Evolutionary conservation across 2,329 filamentous ascomycete species (phyloP).

Genomic region (Elsinoe arachidis): DNA sequence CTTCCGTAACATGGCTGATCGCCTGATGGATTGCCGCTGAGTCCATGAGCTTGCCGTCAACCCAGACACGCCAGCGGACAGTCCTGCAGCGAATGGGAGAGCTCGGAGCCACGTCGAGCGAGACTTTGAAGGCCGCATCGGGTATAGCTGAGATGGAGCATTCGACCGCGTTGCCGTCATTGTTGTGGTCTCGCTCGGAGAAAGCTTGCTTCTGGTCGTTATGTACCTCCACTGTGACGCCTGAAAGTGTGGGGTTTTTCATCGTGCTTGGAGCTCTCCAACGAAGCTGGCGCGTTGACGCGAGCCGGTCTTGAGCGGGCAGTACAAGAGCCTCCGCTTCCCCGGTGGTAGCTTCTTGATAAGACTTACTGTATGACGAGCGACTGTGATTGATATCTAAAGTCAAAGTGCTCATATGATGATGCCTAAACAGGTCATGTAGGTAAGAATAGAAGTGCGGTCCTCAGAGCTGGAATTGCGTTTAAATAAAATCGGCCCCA

Average conservation of each 20-base stretch:
- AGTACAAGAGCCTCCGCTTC: too few species aligned
- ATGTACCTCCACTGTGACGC: background rate
- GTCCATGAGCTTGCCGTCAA: background rate
- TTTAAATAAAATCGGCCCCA: too few species aligned
- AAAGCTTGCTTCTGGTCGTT: background rate
- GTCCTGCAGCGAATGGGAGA: background rate
- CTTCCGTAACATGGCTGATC: background rate
- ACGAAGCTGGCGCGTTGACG: too few species aligned
- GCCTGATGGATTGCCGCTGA: background rate
- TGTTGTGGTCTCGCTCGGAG: background rate
- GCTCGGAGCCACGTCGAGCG: background rate
- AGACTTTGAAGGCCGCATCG: background rate
- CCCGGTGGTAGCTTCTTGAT: too few species aligned
- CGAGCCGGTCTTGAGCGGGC: too few species aligned
- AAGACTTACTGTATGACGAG: too few species aligned
- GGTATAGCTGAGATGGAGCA: background rate
- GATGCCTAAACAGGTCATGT: too few species aligned
- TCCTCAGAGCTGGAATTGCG: too few species aligned
- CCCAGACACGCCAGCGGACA: background rate
- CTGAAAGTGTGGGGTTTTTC: background rate
- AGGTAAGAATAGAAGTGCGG: too few species aligned
- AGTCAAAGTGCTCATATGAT: too few species aligned
- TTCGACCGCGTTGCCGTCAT: background rate
- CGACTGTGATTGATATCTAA: too few species aligned
- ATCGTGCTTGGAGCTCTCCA: background rate